Evolutionary conservation across 805 yeast genomes (phyloP).

Genomic region (Ogataea wickerhamii): DNA sequence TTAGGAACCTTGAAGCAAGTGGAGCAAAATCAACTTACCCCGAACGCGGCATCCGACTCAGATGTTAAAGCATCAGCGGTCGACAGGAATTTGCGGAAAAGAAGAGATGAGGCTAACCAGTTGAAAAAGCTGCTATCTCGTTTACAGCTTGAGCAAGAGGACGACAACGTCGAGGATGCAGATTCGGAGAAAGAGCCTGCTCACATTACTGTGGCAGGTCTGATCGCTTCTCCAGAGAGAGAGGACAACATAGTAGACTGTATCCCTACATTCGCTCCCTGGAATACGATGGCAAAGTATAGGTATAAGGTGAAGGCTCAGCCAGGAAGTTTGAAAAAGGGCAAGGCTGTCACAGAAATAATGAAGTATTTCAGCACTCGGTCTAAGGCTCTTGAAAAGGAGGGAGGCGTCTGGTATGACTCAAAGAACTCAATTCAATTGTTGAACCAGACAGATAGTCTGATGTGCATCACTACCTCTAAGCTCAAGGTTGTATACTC

Average conservation of each 20-base stretch:
- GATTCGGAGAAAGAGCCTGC: no score
- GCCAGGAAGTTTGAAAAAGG: slow-evolving; percentile 80
- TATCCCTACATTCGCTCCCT: slow-evolving; percentile 90
- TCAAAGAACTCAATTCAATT: slow-evolving; percentile 56
- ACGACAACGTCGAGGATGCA: slow-evolving; percentile 24
- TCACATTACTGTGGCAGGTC: slow-evolving; percentile 26
- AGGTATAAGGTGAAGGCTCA: slow-evolving; percentile 81
- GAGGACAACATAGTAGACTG: slow-evolving; percentile 57
- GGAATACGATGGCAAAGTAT: slow-evolving; percentile 70
- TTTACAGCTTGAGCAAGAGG: slow-evolving; percentile 18
- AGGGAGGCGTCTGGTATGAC: slow-evolving; percentile 61
- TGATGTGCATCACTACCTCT: slow-evolving; percentile 64
- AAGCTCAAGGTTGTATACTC: slow-evolving; percentile 66
- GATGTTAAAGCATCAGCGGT: slow-evolving; percentile 9
- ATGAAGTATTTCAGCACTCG: slow-evolving; percentile 50
- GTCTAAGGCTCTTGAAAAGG: slow-evolving; percentile 25
- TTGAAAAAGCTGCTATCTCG: slow-evolving; percentile 31
- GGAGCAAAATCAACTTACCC: slow-evolving; percentile 23
- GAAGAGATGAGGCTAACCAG: slow-evolving; percentile 30
- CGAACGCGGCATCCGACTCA: slow-evolving; percentile 2
- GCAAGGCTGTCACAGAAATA: slow-evolving; percentile 75
- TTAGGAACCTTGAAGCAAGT: slow-evolving; percentile 76
- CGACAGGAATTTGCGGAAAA: slow-evolving; percentile 22
- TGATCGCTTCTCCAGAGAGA: slow-evolving; percentile 42
- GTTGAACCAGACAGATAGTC: slow-evolving; percentile 61